Base-by-base conservation (phyloP, 179 eudicot species). In the Spergularia azorica region DNA sequence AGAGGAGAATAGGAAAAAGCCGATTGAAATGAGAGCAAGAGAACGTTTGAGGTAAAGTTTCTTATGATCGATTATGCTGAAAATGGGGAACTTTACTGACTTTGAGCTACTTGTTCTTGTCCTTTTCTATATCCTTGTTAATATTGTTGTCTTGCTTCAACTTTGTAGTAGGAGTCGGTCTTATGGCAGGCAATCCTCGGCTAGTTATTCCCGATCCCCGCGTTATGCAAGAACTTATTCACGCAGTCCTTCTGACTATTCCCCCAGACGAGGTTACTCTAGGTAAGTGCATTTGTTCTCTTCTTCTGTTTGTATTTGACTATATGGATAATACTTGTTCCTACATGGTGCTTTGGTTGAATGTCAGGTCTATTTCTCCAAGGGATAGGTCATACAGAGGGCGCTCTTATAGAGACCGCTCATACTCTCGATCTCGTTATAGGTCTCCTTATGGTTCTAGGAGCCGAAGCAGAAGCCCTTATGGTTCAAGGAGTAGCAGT, bases 1-100 rank as follows among this genome's bases (percentile, higher is more conserved):
- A 0, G 98, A 92, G 85, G 97, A 94, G 81, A 92, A 90, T 70
- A 80, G 98, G 82, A 94, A 94, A 74, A 94, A 88, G 75, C 98
- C 98, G 17, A 76, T 86, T 32, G 92, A 94, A 79, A 94, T 94
- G 98, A 92, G 94, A 82, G 87, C 86, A 72, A 89, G 91, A 67
- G 91, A 94, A 12, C 89, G 88, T 3, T 6, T 36, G 0, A 90
- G 98, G 98, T 92, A 74, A 72, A 9, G 2, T 54, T 26, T 26
- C 32, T 26, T 26, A 26, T 26, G 32, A 26, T 26, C 32, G 32
- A 26, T 26, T 26, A 2, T 26, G 32, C 32, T 26, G 32, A 26
- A 26, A 26, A 26, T 26, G 32, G 32, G 32, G 32, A 26, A 26
- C 32, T 26, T 26, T 2, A 2, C 32, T 26, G 32, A 2, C 32